phyloP scores from a whole-genome alignment of 1,139 yeast genomes.

The Kurtzmaniella quercitrusa region DNA sequence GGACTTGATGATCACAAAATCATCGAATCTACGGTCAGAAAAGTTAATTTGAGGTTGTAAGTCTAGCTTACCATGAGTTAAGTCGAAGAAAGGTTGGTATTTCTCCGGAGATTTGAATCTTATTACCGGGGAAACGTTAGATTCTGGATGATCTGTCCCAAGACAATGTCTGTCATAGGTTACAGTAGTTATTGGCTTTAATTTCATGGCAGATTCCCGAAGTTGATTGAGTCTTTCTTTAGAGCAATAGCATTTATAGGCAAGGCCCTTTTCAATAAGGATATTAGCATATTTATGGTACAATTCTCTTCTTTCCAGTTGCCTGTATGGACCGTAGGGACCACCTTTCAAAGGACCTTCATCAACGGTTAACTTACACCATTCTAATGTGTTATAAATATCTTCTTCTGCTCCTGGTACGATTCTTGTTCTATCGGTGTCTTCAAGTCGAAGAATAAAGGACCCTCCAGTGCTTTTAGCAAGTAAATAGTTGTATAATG shows the following conservation, averaged over 20 bases:
- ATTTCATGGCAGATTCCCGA: conserved; percentile 64
- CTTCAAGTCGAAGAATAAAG: conserved; percentile 81
- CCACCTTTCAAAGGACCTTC: conserved; percentile 81
- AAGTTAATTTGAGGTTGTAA: conserved; percentile 76
- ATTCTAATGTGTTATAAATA: conserved; percentile 66
- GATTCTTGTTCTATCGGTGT: conserved; percentile 80
- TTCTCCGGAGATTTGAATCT: conserved; percentile 65
- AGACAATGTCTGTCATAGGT: conserved; percentile 84
- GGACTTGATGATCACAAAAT: conserved; percentile 81
- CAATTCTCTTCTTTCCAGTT: conserved; percentile 69
- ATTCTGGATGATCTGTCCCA: conserved; percentile 12
- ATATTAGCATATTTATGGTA: conserved; percentile 55
- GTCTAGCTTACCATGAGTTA: conserved; percentile 71
- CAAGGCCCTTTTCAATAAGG: conserved; percentile 61
- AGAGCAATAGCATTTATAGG: conserved; percentile 84
- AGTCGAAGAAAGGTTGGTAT: conserved; percentile 66
- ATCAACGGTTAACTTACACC: conserved; percentile 76
- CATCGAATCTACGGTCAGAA: conserved; percentile 76
- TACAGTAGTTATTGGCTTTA: conserved; percentile 87
- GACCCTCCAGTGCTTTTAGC: conserved; percentile 80
- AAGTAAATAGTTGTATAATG: conserved; percentile 78
- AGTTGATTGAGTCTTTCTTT: conserved; percentile 69
- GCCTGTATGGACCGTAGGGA: conserved; percentile 71
- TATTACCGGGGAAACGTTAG: conserved; percentile 40
- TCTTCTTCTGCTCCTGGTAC: conserved; percentile 80